Evolutionary conservation across 148 eudicot genomes (phyloP).

Genomic region (Rhododendron williamsianum): DNA sequence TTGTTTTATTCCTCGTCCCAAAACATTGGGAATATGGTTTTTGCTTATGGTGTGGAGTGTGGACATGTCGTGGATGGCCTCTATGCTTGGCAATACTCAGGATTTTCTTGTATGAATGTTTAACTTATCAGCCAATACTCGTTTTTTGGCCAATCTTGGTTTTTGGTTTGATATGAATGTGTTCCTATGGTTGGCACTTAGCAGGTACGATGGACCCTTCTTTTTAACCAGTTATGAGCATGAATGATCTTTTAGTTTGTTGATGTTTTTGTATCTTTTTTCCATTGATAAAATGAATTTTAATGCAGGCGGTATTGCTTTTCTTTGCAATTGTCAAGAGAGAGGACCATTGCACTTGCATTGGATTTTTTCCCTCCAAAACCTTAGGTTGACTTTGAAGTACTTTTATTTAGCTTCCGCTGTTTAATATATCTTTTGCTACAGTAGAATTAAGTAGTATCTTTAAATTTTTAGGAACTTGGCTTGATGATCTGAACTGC

Average conservation of each 20-base stretch:
- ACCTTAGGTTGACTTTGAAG: neutral
- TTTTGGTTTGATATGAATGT: neutral
- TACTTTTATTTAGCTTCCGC: neutral
- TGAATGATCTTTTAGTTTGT: neutral
- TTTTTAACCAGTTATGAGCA: neutral
- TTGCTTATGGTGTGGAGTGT: neutral
- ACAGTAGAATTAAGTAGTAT: neutral
- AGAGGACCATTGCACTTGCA: neutral
- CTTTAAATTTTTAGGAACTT: neutral
- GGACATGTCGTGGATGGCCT: neutral
- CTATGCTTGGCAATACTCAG: neutral
- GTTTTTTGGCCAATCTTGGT: neutral
- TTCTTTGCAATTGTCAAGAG: neutral
- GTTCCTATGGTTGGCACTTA: neutral
- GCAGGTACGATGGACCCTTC: neutral
- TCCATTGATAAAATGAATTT: neutral
- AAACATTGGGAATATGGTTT: neutral
- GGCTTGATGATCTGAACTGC: neutral
- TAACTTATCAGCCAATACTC: neutral
- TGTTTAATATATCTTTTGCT: neutral
- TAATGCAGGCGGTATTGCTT: neutral
- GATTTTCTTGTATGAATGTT: neutral
- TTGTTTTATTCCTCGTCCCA: neutral
- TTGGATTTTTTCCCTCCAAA: neutral
- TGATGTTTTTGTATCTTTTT: neutral